phyloP scores from a whole-genome alignment of 2,329 filamentous ascomycete species.

The Thielaviopsis populi region DNA sequence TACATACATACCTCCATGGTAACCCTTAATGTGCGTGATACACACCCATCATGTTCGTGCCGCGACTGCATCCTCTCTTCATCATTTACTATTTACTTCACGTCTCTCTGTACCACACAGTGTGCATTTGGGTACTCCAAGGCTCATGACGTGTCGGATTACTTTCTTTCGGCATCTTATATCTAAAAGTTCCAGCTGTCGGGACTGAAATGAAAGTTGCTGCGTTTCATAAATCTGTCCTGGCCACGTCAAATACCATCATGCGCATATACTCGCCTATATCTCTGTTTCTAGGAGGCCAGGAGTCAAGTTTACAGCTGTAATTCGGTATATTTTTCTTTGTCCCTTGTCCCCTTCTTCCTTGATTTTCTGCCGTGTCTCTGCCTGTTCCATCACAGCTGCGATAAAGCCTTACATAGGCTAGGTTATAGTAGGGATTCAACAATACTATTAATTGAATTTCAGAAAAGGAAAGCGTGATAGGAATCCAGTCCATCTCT shows the following conservation, averaged over 20 bases:
- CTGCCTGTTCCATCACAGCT: neutral
- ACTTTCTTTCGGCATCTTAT: neutral
- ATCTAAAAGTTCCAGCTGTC: neutral
- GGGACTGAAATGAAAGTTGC: neutral
- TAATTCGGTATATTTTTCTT: neutral
- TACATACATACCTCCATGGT: too few species aligned
- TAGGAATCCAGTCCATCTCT: neutral
- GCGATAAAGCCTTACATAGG: neutral
- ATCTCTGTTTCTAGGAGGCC: neutral
- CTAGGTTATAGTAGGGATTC: neutral
- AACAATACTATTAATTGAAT: neutral
- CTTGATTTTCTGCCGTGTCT: neutral
- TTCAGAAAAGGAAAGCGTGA: neutral
- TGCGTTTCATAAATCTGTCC: neutral
- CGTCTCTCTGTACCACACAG: neutral
- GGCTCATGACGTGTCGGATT: neutral
- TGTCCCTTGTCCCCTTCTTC: neutral
- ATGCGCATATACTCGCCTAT: neutral
- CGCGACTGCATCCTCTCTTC: neutral
- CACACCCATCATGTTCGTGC: too few species aligned
- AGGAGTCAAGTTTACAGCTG: neutral
- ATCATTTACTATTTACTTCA: neutral
- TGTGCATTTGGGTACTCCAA: neutral
- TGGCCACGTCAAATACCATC: neutral
- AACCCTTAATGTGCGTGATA: too few species aligned